Conservation (phyloP, 208 protist species). For the Leishmania major region DNA sequence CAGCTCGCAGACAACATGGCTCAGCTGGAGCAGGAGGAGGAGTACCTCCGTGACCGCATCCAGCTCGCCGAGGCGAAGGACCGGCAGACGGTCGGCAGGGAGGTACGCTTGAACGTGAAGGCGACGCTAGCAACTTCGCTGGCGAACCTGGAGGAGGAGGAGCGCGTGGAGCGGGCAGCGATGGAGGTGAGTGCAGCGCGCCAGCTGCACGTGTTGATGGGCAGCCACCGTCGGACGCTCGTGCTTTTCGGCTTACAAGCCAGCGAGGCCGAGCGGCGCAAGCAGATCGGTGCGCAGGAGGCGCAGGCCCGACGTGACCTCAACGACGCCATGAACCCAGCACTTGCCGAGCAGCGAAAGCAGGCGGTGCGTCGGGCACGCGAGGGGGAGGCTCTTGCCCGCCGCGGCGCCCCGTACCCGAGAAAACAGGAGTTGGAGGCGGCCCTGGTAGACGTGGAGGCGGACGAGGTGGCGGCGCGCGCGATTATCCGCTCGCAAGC, state of each 20-base stretch:
- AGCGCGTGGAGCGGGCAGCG: conserved; percentile 58
- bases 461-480: conserved; percentile 58
- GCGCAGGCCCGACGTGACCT: conserved; percentile 38
- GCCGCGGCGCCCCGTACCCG: conserved; percentile 2
- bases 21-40: conserved; percentile 53
- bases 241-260: conserved; percentile 36
- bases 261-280: conserved; percentile 55
- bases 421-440: conserved; percentile 16
- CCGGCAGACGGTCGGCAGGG: conserved; percentile 28
- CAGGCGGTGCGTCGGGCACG: conserved; percentile 29
- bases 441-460: conserved; percentile 43
- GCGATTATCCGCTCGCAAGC: conserved; percentile 57
- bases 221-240: conserved; percentile 53
- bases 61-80: conserved; percentile 52
- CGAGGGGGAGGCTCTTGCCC: conserved; percentile 17
- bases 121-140: conserved; percentile 15
- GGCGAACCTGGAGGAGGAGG: conserved; percentile 47
- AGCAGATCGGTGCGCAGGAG: conserved; percentile 48
- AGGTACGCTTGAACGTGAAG: conserved; percentile 10
- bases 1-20: conserved; percentile 50
- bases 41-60: conserved; percentile 45
- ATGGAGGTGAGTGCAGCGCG: conserved; percentile 67
- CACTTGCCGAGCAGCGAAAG: conserved; percentile 19
- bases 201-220: conserved; percentile 60
- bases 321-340: conserved; percentile 57